phyloP scores from a whole-genome alignment of 257 asterid genomes.

The Przewalskia tangutica region DNA sequence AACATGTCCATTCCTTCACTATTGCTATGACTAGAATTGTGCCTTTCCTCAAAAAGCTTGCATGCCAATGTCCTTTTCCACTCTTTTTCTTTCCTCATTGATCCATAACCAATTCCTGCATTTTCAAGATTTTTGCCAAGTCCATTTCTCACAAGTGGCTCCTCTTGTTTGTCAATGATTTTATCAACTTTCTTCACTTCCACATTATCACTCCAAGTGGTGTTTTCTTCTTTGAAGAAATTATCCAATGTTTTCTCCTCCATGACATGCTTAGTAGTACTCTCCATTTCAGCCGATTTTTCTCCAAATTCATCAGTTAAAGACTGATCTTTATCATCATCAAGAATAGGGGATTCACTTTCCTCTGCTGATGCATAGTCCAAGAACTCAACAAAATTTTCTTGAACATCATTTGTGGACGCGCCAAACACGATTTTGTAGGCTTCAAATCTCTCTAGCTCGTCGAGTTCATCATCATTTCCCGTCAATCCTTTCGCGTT shows the following conservation, averaged over 20 bases:
- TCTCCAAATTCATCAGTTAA: background rate
- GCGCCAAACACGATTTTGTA: constrained; percentile 37
- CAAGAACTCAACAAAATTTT: constrained; percentile 8
- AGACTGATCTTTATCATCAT: background rate
- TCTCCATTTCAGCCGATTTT: background rate
- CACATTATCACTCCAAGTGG: constrained; percentile 11
- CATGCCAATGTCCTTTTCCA: constrained; percentile 86
- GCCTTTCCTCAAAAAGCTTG: constrained; percentile 21
- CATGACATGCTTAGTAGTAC: background rate
- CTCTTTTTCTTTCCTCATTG: constrained; percentile 73
- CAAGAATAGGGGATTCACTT: background rate
- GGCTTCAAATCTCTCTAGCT: constrained; percentile 37
- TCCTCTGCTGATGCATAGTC: constrained; percentile 1
- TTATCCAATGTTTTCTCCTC: constrained; percentile 30
- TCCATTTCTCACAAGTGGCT: background rate
- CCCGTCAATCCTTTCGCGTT: background rate
- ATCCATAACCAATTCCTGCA: constrained; percentile 26
- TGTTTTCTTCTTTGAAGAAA: constrained; percentile 4
- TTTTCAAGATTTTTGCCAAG: constrained; percentile 6
- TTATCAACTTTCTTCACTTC: constrained; percentile 3
- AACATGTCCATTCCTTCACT: constrained; percentile 18
- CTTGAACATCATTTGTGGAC: background rate
- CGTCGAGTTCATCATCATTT: constrained; percentile 1
- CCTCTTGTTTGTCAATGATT: background rate
- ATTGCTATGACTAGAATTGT: background rate